A percentile compares a stretch with the other conserved stretches of the same genome.
phyloP scores from a whole-genome alignment of 371 early-diverging fungal species.

The Apophysomyces ossiformis region DNA sequence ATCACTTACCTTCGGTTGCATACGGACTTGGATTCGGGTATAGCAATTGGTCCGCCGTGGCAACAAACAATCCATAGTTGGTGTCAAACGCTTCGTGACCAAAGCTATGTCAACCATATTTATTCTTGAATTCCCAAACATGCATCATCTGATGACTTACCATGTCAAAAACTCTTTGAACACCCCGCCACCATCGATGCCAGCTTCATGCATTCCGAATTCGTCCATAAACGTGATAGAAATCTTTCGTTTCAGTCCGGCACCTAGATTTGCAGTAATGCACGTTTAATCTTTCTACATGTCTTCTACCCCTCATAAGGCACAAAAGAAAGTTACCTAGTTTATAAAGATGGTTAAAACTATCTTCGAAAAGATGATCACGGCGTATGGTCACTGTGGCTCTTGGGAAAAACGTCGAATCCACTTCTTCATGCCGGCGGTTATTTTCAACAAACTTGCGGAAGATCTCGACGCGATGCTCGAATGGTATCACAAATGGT shows the following conservation, averaged over 20 bases:
- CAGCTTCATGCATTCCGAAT: slow-evolving; percentile 87
- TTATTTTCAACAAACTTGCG: slow-evolving; percentile 77
- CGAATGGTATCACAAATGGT: slow-evolving; percentile 92
- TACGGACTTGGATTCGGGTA: slow-evolving; percentile 79
- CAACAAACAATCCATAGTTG: slow-evolving; percentile 77
- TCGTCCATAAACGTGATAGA: slow-evolving; percentile 86
- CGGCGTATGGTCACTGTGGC: slow-evolving; percentile 70
- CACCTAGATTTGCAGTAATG: slow-evolving; percentile 29
- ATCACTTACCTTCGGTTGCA: slow-evolving; percentile 53
- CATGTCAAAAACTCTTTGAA: slow-evolving; percentile 82
- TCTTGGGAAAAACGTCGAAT: background rate
- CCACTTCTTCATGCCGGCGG: slow-evolving; percentile 37
- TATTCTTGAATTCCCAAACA: background rate
- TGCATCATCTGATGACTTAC: slow-evolving; percentile 36
- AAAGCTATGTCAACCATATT: slow-evolving; percentile 41
- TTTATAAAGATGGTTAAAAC: slow-evolving; percentile 67
- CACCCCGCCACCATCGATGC: slow-evolving; percentile 93
- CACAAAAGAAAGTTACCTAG: slow-evolving; percentile 44
- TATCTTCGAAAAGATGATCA: slow-evolving; percentile 87
- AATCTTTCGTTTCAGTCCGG: slow-evolving; percentile 73
- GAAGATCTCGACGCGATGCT: slow-evolving; percentile 87
- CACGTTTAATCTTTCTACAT: background rate
- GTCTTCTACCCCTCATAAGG: background rate
- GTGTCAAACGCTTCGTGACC: slow-evolving; percentile 85
- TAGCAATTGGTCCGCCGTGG: slow-evolving; percentile 75